These are phyloP conservation scores for Drosera capensis DNA, from an alignment of 148 eudicot genomes.

Conservation along the genomic window DNA sequence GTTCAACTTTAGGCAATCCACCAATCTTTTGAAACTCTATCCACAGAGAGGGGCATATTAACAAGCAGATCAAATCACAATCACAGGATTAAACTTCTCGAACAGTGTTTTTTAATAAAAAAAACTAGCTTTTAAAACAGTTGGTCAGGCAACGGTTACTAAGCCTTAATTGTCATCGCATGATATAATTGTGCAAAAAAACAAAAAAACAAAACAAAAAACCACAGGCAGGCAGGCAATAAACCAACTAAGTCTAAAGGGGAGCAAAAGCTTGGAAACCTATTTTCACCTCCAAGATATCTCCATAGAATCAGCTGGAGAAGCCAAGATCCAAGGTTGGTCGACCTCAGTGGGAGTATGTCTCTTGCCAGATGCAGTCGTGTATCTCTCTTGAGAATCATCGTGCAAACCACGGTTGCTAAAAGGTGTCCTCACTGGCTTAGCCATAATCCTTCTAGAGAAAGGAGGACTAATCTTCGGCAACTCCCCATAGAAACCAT, in stretches of 20 bases:
- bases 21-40: no score
- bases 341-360: constrained; percentile 19
- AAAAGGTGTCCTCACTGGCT: constrained; percentile 20
- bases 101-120: no score
- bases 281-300: constrained; percentile 52
- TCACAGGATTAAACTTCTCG: no score
- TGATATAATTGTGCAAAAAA: no score
- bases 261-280: background rate
- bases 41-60: no score
- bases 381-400: constrained; percentile 20
- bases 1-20: no score
- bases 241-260: background rate
- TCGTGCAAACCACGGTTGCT: constrained; percentile 19
- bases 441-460: constrained; percentile 33
- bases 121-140: no score
- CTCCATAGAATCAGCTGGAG: constrained; percentile 43
- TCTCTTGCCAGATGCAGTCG: constrained; percentile 21
- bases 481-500: constrained; percentile 18
- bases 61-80: no score
- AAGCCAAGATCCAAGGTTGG: constrained; percentile 13
- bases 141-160: no score
- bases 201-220: background rate
- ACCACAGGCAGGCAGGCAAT: background rate
- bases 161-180: no score
- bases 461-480: constrained; percentile 25